Evolutionary conservation across 331 rosid genomes (phyloP), one percentile per base, ranked within the genome.

Genomic region (Rhamnella rubrinervis): DNA sequence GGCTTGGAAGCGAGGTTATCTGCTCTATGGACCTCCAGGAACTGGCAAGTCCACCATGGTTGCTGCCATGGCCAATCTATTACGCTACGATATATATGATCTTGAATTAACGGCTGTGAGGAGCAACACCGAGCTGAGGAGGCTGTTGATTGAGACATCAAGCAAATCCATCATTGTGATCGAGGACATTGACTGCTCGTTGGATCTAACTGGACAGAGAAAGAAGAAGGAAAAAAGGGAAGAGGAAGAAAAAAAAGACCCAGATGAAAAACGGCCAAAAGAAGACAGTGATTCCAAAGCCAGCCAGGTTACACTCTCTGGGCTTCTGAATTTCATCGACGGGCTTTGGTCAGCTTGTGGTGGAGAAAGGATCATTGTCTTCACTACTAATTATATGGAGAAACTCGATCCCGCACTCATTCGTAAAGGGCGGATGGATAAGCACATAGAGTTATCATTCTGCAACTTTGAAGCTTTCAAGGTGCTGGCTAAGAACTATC

Each of bases 331-430:
- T 60, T 86, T 91, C 84, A 88, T 91, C 58, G 93, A 91, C 71
- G 97, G 97, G 39, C 74, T 89, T 25, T 89, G 97, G 97, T 89
- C 93, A 18, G 85, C 96, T 17, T 85, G 96, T 70, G 88, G 89
- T 0, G 92, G 93, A 46, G 96, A 92, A 39, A 85, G 90, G 40
- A 71, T 89, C 0, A 82, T 87, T 19, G 88, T 92, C 23, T 92
- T 92, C 71, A 89, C 96, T 19, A 92, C 98, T 21, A 92, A 89
- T 60, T 78, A 78, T 75, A 82, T 77, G 37, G 96, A 92, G 73
- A 89, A 86, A 25, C 81, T 89, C 6, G 96, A 92, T 65, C 95
- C 92, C 0, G 98, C 96, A 28, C 78, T 92, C 17, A 84, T 86
- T n/a, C 69, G 96, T 25, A 92, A 81, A 74, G 98, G 96, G 41